Base-by-base conservation (phyloP, 2,329 filamentous ascomycete genomes). In the Teratosphaeria viscida region DNA sequence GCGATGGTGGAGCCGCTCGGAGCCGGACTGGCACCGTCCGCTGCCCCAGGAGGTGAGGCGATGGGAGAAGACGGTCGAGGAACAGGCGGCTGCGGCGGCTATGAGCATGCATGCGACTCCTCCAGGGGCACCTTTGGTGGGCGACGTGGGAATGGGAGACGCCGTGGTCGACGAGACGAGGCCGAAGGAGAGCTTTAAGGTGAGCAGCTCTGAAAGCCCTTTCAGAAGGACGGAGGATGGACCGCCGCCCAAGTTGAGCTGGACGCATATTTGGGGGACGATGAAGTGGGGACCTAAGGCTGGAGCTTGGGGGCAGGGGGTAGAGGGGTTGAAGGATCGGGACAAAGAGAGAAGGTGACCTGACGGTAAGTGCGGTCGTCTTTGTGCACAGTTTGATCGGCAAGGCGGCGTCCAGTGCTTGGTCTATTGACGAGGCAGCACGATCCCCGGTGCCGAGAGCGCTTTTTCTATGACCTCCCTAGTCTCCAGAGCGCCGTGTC, bases 21-120 rank as follows among this genome's bases (percentile, higher is more conserved):
- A 81, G 3, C 74, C 78, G 6, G 78, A 73, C 7, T 92, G 88
- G 88, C 87, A 86, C 82, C 81, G 81, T 62, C 88, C 88, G 2
- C 68, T 91, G 47, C 81, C 85, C 0, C 63, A 71, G 0, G 83
- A 87, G 62, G 81, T 83, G 8, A 74, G 89, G 55, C 81, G 85
- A 66, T 90, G 88, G 88, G 87, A 90, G 68, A 64, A 67, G 35
- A n/a, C 57, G 29, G 59, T 61, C 32, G 53, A 29, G 35, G 59
- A 57, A 37, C 26, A 58, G 12, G 23, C 27, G 16, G n/a, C 52
- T n/a, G 23, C 52, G 10, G 26, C 23, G 11, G 35, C 27, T 4
- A 49, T 14, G 23, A 39, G 39, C 26, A n/a, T 52, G 35, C 23
- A 56, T 53, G 43, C 52, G 11, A 12, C 47, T 6, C 26, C 37